Evolutionary conservation across 2,329 filamentous ascomycete genomes (phyloP).

Genomic region (Stemphylium vesicarium): DNA sequence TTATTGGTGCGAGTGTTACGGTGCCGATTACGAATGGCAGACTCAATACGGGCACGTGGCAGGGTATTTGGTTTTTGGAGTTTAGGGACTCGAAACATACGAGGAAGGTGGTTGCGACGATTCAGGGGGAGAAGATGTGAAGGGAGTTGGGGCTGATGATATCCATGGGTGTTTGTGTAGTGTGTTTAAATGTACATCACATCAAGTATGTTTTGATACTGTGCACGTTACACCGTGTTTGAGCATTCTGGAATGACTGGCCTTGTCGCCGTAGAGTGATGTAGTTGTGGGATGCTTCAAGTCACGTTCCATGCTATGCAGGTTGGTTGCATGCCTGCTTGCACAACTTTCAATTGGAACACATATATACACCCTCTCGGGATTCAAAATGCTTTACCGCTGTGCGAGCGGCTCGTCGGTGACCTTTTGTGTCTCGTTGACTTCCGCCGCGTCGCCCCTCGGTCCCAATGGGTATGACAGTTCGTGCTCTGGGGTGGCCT

Average conservation of each 20-base stretch:
- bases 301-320: neutral
- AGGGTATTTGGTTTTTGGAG: conserved; percentile 95
- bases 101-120: conserved; percentile 86
- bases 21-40: conserved; percentile 89
- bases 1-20: conserved; percentile 87
- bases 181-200: too few relatives aligned
- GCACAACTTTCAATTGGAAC: conserved; percentile 15
- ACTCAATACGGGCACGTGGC: conserved; percentile 75
- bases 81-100: conserved; percentile 79
- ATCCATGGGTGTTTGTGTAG: neutral
- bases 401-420: conserved; percentile 66
- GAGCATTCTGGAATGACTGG: too few relatives aligned
- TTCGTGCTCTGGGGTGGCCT: conserved; percentile 77
- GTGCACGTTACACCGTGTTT: too few relatives aligned
- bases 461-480: conserved; percentile 81
- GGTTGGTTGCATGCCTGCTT: neutral
- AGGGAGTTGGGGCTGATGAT: neutral
- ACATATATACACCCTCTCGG: conserved; percentile 35
- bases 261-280: too few relatives aligned
- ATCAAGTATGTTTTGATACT: too few relatives aligned
- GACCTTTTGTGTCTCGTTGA: conserved; percentile 64
- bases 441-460: conserved; percentile 64
- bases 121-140: conserved; percentile 79
- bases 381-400: conserved; percentile 51
- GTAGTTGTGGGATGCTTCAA: too few relatives aligned